These are phyloP conservation scores for Solanum virginianum DNA, from an alignment of 257 asterid genomes.

Conservation along the genomic window DNA sequence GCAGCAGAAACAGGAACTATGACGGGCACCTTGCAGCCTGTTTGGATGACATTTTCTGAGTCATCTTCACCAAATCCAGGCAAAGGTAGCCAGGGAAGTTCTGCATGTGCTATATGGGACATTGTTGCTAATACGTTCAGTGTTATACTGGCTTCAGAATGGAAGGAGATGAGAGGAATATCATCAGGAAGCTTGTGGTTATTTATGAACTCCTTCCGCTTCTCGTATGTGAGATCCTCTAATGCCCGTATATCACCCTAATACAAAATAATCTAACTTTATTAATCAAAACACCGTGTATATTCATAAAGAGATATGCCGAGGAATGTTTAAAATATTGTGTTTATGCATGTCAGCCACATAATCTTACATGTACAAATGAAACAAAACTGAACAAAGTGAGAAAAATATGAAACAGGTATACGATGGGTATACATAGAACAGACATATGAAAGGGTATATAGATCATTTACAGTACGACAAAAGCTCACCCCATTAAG, in stretches of 20 bases:
- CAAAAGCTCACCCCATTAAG: background rate
- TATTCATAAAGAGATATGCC: background rate
- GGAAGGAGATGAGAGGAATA: conserved; percentile 73
- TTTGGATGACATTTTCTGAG: conserved; percentile 20
- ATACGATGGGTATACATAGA: background rate
- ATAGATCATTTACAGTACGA: background rate
- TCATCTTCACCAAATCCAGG: conserved; percentile 17
- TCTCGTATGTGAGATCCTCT: conserved; percentile 87
- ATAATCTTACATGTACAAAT: background rate
- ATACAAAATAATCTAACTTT: background rate
- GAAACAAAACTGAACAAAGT: background rate
- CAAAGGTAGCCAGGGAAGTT: conserved; percentile 66
- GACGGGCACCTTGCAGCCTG: conserved; percentile 53
- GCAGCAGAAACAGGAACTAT: conserved; percentile 74
- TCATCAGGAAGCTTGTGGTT: conserved; percentile 60
- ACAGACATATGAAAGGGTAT: background rate
- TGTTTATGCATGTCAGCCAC: background rate
- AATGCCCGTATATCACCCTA: conserved; percentile 85
- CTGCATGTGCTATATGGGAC: conserved; percentile 88
- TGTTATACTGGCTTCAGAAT: conserved; percentile 58
- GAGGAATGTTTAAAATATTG: background rate
- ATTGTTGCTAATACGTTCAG: conserved; percentile 62
- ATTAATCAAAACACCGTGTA: background rate
- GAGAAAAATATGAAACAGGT: background rate
- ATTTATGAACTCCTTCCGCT: conserved; percentile 53